Percentiles rank a stretch among this genome's conserved stretches.
Conservation (phyloP, 495 filamentous ascomycete genomes). For the Collariella sp. region DNA sequence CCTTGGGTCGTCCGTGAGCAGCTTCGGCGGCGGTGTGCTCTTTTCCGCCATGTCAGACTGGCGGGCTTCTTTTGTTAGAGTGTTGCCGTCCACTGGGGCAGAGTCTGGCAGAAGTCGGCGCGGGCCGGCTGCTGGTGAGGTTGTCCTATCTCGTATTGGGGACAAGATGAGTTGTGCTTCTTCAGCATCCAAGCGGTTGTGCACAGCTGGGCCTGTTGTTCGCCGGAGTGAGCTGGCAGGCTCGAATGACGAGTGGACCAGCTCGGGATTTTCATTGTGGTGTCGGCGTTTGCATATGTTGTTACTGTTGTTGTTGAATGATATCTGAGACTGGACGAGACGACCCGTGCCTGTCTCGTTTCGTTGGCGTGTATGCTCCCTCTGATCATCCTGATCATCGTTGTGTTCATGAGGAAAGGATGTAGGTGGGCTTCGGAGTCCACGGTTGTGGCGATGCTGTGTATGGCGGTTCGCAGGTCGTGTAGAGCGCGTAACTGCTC, state of each 20-base stretch:
- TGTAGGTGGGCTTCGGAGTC: not conserved
- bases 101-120: not conserved
- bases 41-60: not conserved
- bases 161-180: not conserved
- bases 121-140: not conserved
- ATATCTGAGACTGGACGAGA: conserved; percentile 1
- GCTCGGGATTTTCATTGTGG: not conserved
- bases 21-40: conserved; percentile 12
- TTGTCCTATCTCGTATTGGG: too few species aligned
- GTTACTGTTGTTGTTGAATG: not conserved
- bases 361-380: not conserved
- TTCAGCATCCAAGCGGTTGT: not conserved
- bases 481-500: not conserved
- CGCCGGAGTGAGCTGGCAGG: not conserved
- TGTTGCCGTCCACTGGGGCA: not conserved
- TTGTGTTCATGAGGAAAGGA: not conserved
- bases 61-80: not conserved
- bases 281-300: not conserved
- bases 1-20: conserved; percentile 32
- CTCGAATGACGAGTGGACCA: not conserved
- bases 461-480: not conserved
- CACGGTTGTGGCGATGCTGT: not conserved
- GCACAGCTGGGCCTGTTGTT: not conserved
- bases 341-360: not conserved
- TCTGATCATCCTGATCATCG: not conserved